These are phyloP conservation scores for Ceratobasidium sp. DNA, from an alignment of 1,284 basidiomycete species.

Conservation along the genomic window DNA sequence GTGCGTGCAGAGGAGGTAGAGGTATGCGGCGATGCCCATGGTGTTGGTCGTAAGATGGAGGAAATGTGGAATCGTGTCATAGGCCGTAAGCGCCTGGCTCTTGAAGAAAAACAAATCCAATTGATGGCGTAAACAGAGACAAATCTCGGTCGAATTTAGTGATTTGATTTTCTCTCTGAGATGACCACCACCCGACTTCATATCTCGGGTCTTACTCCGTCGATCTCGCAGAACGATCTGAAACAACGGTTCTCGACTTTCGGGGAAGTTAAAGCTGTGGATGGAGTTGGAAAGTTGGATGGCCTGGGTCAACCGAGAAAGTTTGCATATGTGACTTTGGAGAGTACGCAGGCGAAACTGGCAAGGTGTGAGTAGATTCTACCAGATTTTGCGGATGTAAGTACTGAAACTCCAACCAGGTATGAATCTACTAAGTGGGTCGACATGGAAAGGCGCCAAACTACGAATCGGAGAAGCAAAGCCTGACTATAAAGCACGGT, in stretches of 20 bases:
- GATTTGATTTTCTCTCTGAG: not conserved
- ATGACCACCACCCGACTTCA: slow-evolving; percentile 65
- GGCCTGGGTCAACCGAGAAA: slow-evolving; percentile 74
- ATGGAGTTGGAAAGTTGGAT: slow-evolving; percentile 76
- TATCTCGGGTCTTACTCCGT: slow-evolving; percentile 78
- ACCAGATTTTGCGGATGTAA: not conserved
- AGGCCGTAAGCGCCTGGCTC: too few relatives aligned
- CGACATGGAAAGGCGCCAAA: slow-evolving; percentile 86
- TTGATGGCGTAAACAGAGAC: not conserved
- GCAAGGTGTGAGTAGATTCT: slow-evolving; percentile 69
- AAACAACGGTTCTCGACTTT: slow-evolving; percentile 72
- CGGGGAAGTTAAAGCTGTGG: slow-evolving; percentile 74
- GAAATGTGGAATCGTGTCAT: slow-evolving; percentile 20
- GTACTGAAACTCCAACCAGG: slow-evolving; percentile 61
- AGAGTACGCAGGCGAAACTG: slow-evolving; percentile 71
- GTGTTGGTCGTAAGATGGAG: slow-evolving; percentile 30
- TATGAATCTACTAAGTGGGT: slow-evolving; percentile 79
- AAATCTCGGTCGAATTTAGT: not conserved
- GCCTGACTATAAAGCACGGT: slow-evolving; percentile 77
- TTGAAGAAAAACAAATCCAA: not conserved
- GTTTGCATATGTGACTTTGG: slow-evolving; percentile 81
- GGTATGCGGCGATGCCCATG: slow-evolving; percentile 50
- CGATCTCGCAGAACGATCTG: slow-evolving; percentile 72
- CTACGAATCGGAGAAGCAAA: slow-evolving; percentile 84
- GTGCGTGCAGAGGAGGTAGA: slow-evolving; percentile 77